Conservation (phyloP, 805 yeast genomes). For the Teunomyces gatunensis region DNA sequence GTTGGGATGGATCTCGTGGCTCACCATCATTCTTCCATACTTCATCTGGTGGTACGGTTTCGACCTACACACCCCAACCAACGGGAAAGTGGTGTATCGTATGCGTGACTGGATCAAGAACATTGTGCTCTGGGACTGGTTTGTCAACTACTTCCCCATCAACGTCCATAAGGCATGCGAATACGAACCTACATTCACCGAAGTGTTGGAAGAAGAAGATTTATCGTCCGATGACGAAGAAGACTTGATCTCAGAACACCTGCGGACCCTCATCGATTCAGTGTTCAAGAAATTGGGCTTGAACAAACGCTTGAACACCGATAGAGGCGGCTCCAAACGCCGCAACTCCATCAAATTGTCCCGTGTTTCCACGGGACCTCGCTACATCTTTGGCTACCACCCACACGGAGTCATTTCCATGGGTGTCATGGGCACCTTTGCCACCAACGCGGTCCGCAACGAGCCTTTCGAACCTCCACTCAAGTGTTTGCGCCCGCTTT, state of each 20-base stretch:
- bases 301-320: constrained; percentile 34
- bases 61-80: constrained; percentile 67
- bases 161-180: constrained; percentile 63
- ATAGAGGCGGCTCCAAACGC: constrained; percentile 9
- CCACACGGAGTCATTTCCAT: constrained; percentile 96
- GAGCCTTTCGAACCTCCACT: constrained; percentile 41
- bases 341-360: constrained; percentile 6
- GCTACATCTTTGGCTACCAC: constrained; percentile 88
- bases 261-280: constrained; percentile 34
- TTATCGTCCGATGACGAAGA: constrained; percentile 37
- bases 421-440: constrained; percentile 84
- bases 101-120: constrained; percentile 57
- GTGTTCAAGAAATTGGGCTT: constrained; percentile 36
- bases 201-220: constrained; percentile 24
- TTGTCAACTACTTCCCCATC: constrained; percentile 80
- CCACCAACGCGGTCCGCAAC: constrained; percentile 50
- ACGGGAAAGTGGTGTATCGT: constrained; percentile 65
- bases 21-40: constrained; percentile 60
- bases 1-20: constrained; percentile 65
- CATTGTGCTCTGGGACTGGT: constrained; percentile 63
- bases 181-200: constrained; percentile 69
- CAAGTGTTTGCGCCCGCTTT: constrained; percentile 31
- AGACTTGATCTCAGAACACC: constrained; percentile 38
- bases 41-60: constrained; percentile 49
- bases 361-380: constrained; percentile 54